phyloP scores from a whole-genome alignment of 2,329 filamentous ascomycete species.

The Diaporthe citriasiana region DNA sequence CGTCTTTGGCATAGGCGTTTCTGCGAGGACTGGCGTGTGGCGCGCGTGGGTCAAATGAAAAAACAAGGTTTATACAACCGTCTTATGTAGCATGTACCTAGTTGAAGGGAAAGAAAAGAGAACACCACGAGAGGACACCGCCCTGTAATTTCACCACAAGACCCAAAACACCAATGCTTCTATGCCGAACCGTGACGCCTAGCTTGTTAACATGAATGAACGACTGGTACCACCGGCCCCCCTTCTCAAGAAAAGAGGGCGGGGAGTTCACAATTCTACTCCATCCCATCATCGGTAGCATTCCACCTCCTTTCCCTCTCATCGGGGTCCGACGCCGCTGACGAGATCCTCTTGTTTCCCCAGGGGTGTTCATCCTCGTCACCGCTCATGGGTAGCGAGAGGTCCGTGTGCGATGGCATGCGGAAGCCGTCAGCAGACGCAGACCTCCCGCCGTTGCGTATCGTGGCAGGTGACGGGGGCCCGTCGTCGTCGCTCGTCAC shows the following conservation, averaged over 20 bases:
- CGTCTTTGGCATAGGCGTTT: conserved; percentile 36
- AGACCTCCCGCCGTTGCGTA: conserved; percentile 39
- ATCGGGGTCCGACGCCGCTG: conserved; percentile 41
- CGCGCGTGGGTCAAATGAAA: background rate
- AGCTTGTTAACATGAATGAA: conserved; percentile 37
- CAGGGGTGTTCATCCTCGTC: conserved; percentile 32
- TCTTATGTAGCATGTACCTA: conserved; percentile 23
- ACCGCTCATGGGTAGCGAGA: conserved; percentile 28
- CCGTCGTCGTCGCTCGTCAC: conserved; percentile 43
- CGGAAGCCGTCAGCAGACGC: conserved; percentile 35
- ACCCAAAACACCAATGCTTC: conserved; percentile 21
- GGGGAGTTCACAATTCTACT: conserved; percentile 1
- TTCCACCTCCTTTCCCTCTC: conserved; percentile 43
- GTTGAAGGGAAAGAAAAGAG: background rate
- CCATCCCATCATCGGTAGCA: conserved; percentile 29
- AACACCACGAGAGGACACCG: conserved; percentile 1
- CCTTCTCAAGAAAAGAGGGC: background rate
- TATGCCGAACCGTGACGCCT: conserved; percentile 41
- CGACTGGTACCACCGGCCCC: conserved; percentile 3
- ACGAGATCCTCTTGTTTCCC: conserved; percentile 41
- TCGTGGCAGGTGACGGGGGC: conserved; percentile 35
- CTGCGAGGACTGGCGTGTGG: background rate
- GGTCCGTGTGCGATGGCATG: conserved; percentile 30
- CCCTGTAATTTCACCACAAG: conserved; percentile 17
- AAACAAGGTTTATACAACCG: conserved; percentile 18